Base-by-base conservation (phyloP, 495 filamentous ascomycete genomes). In the Xylaria acuta region DNA sequence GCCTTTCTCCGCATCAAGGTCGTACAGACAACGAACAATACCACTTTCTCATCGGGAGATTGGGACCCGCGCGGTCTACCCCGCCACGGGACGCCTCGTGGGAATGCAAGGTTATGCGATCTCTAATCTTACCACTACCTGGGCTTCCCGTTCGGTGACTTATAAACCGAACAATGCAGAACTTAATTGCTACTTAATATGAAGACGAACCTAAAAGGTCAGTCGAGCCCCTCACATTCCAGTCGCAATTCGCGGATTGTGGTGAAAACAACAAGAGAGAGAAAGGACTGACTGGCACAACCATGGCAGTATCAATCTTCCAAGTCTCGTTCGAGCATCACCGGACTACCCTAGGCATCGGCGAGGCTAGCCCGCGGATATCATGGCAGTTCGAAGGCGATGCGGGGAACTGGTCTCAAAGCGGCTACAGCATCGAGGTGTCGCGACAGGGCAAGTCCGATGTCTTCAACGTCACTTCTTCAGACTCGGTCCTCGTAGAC, bases 401-500 rank as follows among this genome's bases (percentile, higher is more conserved):
- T 22, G 70, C 69, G 34, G 20, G 59, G 1, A 69, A 77, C 58
- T 80, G 79, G 79, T 51, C 51, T 0, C 79, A 80, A 51, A 70
- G 71, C 43, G 63, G 69, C 34, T 80, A 80, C n/a, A 74, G 66
- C 32, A 56, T 80, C 36, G 77, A 76, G 38, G 45, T 80, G 16
- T 72, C 74, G 1, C 70, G 71, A 18, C 38, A 74, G 16, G 66
- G 47, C 1, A 54, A 73, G 6, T 45, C 68, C 34, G 74, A 76
- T 32, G 40, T 78, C 49, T 80, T 75, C 38, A 68, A 78, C 14
- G 69, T 73, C 56, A 75, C 76, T 45, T 78, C 79, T 2, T 67
- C 74, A 1, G 73, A 81, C 1, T 88, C 86, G 0, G 75, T 85
- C 16, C 82, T 87, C 1, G 82, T 88, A 0, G 85, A 84, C n/a